phyloP scores from a whole-genome alignment of 345 rosid species.

The Pistacia vera region DNA sequence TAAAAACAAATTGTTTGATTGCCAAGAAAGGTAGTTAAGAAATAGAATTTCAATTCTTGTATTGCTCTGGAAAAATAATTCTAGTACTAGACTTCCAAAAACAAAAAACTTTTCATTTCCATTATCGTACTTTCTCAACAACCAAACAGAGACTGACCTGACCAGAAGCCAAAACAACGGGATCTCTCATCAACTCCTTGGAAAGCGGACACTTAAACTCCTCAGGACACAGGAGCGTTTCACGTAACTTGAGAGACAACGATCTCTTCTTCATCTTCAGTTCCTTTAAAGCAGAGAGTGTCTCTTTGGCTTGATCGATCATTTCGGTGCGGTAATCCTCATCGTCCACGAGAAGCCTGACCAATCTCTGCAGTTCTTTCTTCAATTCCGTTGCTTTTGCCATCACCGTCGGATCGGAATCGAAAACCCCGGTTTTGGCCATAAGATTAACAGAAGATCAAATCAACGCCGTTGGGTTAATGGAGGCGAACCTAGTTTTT shows the following conservation, averaged over 20 bases:
- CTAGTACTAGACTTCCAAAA: background rate
- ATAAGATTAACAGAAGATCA: slow-evolving; percentile 28
- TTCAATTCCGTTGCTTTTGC: slow-evolving; percentile 67
- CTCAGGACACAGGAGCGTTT: slow-evolving; percentile 63
- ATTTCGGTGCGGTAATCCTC: slow-evolving; percentile 58
- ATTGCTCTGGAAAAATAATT: background rate
- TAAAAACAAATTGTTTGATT: background rate
- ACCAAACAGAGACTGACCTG: slow-evolving; percentile 54
- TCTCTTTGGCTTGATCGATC: slow-evolving; percentile 70
- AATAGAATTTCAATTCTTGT: background rate
- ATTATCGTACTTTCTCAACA: slow-evolving; percentile 9
- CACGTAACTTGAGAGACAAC: slow-evolving; percentile 45
- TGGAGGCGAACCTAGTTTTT: background rate
- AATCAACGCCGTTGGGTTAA: slow-evolving; percentile 16
- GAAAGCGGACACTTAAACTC: slow-evolving; percentile 89
- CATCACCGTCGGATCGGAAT: slow-evolving; percentile 66
- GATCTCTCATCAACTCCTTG: slow-evolving; percentile 89
- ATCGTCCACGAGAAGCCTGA: slow-evolving; percentile 60
- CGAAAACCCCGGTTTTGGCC: slow-evolving; percentile 66
- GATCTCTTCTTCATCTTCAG: slow-evolving; percentile 58
- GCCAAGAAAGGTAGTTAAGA: background rate
- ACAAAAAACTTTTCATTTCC: background rate
- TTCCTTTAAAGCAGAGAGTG: slow-evolving; percentile 53
- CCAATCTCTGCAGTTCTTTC: slow-evolving; percentile 68
- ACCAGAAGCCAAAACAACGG: slow-evolving; percentile 86